These are phyloP conservation scores for Quercus phellos DNA, from an alignment of 331 rosid species.

Conservation along the genomic window DNA sequence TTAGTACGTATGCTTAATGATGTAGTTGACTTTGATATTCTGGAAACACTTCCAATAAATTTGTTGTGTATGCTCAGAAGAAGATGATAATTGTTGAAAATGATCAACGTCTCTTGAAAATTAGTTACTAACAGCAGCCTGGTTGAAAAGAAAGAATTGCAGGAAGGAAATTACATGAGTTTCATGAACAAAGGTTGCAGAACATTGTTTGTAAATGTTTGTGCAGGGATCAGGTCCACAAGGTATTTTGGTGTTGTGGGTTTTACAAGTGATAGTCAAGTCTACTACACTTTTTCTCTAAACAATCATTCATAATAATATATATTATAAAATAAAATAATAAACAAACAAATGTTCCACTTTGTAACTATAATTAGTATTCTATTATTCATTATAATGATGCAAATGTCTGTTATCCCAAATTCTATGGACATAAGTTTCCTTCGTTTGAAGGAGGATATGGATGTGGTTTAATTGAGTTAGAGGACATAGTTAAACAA, in stretches of 20 bases:
- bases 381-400: background rate
- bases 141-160: no score
- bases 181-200: no score
- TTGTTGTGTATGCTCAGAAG: background rate
- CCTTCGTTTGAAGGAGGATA: background rate
- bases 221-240: no score
- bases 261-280: background rate
- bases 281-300: background rate
- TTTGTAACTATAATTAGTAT: background rate
- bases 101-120: no score
- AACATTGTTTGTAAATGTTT: no score
- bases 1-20: background rate
- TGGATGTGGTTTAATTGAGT: background rate
- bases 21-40: background rate
- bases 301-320: no score
- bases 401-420: background rate
- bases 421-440: background rate
- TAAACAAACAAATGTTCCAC: no score
- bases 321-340: no score
- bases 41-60: background rate
- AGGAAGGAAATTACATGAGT: no score
- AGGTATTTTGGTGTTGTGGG: background rate
- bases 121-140: no score
- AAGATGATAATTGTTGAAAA: no score
- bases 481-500: background rate